Base-by-base conservation (phyloP, 345 rosid genomes). In the Conringia planisiliqua region DNA sequence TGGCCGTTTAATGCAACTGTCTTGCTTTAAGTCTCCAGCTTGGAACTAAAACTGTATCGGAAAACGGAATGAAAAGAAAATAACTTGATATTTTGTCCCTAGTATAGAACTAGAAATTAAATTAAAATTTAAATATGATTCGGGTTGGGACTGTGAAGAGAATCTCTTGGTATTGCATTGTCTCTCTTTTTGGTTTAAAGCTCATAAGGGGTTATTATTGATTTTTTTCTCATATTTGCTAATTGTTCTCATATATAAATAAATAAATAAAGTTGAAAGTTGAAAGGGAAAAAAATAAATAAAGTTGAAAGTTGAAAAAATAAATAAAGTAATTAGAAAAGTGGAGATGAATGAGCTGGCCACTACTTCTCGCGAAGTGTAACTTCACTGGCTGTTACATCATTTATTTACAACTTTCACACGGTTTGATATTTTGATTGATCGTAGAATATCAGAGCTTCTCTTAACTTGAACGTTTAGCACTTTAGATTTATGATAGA, bases 321-420 rank as follows among this genome's bases (percentile, higher is more conserved):
- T 7, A 70, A 44, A 55, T 51, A 76, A 76, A 76, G 75, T 24
- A 44, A 36, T 4, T n/a, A 5, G 32, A 68, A 67, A 73, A 70
- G 22, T 42, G 43, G 29, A 63, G 60, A 56, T 22, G 40, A 77
- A 77, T 77, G 80, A 77, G 76, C 71, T 76, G 80, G 80, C 66
- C 75, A 76, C 80, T 43, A 76, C 57, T 13, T 26, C 72, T 38
- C 13, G 3, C 38, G 58, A 75, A 60, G 57, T 61, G 79, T 75
- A 75, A 75, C 79, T 76, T 76, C 74, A 76, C 64, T 55, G 60
- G n/a, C 66, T 62, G 80, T 76, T 76, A 77, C 76, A 77, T 77
- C 76, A 70, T 36, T 63, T 55, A 62, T 55, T 63, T 63, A 70
- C 66, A 4, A 77, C 80, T 77, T 77, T 55, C 67, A 26, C 66